A percentile compares a stretch with the other conserved stretches of the same genome.
These are phyloP conservation scores for Cyclotella sp. DNA, from an alignment of 108 stramenopile genomes.

Conservation along the genomic window DNA sequence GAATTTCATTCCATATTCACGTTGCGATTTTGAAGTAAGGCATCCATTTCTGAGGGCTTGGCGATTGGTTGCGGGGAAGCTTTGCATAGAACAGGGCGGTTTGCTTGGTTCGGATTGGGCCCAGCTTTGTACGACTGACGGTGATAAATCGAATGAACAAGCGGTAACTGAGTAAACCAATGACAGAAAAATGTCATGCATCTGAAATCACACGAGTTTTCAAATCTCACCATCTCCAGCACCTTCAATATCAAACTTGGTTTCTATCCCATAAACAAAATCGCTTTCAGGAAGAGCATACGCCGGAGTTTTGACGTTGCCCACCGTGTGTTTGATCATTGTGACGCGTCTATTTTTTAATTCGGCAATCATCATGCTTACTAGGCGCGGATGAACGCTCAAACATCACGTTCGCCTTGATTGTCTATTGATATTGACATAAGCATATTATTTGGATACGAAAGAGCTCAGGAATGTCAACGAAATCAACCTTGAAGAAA, in stretches of 20 bases:
- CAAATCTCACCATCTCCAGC: constrained; percentile 49
- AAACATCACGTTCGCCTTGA: neutral
- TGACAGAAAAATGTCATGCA: neutral
- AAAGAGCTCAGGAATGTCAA: no score
- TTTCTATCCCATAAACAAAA: constrained; percentile 56
- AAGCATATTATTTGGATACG: no score
- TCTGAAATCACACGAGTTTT: neutral
- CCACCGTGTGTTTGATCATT: constrained; percentile 52
- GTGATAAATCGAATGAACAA: constrained; percentile 6
- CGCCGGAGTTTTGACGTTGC: constrained; percentile 47
- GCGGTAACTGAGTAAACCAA: neutral
- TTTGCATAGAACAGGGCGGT: constrained; percentile 48
- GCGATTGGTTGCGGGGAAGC: constrained; percentile 59
- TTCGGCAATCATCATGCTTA: neutral
- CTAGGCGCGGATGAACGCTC: neutral
- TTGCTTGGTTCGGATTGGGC: constrained; percentile 32
- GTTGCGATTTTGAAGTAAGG: constrained; percentile 54
- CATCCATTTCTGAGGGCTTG: constrained; percentile 56
- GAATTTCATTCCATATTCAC: constrained; percentile 43
- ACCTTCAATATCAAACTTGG: constrained; percentile 49
- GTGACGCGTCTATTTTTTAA: constrained; percentile 40
- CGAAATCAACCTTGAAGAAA: no score
- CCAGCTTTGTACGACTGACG: constrained; percentile 52
- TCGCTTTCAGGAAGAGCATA: constrained; percentile 47
- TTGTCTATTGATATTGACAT: no score